A percentile compares a stretch with the other conserved stretches of the same genome.
Evolutionary conservation across 805 yeast genomes (phyloP).

Genomic region (Pichia thaimueangensis): DNA sequence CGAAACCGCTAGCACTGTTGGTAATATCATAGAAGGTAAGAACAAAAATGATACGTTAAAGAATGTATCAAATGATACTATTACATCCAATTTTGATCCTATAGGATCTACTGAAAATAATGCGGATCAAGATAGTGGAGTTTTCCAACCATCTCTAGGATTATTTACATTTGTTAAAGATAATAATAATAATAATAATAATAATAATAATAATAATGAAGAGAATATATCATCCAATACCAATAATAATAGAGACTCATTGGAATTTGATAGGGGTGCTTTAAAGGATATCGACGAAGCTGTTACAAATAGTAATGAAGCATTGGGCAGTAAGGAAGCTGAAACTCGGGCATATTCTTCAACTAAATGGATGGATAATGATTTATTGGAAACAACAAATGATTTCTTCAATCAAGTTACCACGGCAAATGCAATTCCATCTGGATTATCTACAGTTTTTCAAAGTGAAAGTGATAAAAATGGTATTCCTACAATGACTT

Average conservation of each 20-base stretch:
- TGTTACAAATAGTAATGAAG: neutral
- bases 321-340: neutral
- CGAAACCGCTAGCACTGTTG: neutral
- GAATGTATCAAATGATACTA: neutral
- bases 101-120: neutral
- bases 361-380: conserved; percentile 2
- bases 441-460: conserved; percentile 28
- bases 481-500: neutral
- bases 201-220: no score
- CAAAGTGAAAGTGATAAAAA: conserved; percentile 17
- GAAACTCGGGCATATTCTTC: neutral
- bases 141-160: conserved; percentile 9
- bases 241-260: neutral
- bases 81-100: neutral
- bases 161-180: conserved; percentile 6
- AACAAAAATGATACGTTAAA: neutral
- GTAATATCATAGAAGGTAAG: neutral
- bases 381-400: conserved; percentile 5
- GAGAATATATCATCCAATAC: neutral
- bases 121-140: neutral
- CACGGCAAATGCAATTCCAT: conserved; percentile 22
- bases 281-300: neutral
- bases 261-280: neutral
- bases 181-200: neutral
- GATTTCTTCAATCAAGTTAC: conserved; percentile 12